Conservation (phyloP, 2,329 filamentous ascomycete genomes). For the Blastomyces silverae region DNA sequence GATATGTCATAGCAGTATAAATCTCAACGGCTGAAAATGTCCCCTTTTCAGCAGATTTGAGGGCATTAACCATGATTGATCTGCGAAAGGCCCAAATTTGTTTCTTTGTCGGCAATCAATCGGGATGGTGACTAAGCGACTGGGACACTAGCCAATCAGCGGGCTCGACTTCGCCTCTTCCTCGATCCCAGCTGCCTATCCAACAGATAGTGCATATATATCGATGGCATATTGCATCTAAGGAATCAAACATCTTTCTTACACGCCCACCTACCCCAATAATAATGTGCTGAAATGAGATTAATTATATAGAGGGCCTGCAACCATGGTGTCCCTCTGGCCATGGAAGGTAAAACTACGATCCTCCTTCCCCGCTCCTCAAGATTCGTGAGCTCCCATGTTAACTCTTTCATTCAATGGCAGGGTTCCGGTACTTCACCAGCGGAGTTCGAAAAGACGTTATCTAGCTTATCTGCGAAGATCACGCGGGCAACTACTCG, state of each 20-base stretch:
- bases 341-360: slow-evolving; percentile 62
- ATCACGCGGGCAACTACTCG: slow-evolving; percentile 67
- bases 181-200: background rate
- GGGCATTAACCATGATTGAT: too few species aligned
- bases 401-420: slow-evolving; percentile 10
- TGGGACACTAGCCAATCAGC: background rate
- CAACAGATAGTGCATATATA: background rate
- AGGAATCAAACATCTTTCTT: background rate
- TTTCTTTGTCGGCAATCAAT: background rate
- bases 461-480: slow-evolving; percentile 73
- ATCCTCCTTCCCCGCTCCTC: slow-evolving; percentile 7
- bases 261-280: background rate
- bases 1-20: too few species aligned
- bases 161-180: background rate
- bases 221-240: background rate
- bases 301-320: slow-evolving; percentile 3
- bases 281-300: slow-evolving; percentile 10
- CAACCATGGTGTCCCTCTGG: slow-evolving; percentile 72
- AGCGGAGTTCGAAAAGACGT: slow-evolving; percentile 85
- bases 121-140: background rate
- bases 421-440: slow-evolving; percentile 44
- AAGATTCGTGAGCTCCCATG: background rate
- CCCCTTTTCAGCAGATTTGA: too few species aligned
- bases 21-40: too few species aligned
- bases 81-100: too few species aligned